Evolutionary conservation across 164 flowering plant genomes (phyloP).

Genomic region (Tetrastigma voinierianum): DNA sequence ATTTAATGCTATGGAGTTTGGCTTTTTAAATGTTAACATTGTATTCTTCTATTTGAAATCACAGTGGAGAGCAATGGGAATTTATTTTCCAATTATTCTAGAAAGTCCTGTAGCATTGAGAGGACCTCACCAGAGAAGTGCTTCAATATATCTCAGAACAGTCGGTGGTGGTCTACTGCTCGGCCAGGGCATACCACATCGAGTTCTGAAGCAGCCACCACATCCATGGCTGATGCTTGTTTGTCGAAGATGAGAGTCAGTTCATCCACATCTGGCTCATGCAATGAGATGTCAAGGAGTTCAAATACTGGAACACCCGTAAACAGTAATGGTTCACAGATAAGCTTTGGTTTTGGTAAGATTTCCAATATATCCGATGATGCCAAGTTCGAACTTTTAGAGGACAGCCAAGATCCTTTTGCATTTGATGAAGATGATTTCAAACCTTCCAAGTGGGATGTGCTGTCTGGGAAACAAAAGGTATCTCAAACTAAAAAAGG

Average conservation of each 20-base stretch:
- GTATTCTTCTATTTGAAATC: conserved; percentile 7
- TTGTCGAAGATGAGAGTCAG: conserved; percentile 31
- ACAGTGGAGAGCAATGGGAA: conserved; percentile 40
- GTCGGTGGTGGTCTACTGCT: conserved; percentile 25
- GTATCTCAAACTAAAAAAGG: conserved; percentile 30
- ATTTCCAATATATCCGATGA: conserved; percentile 22
- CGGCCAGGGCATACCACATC: conserved; percentile 27
- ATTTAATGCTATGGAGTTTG: not conserved
- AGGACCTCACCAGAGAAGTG: conserved; percentile 27
- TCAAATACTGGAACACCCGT: conserved; percentile 19
- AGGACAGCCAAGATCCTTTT: conserved; percentile 84
- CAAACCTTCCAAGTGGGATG: conserved; percentile 83
- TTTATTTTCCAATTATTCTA: conserved; percentile 30
- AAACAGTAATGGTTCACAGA: conserved; percentile 26
- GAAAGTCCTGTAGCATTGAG: conserved; percentile 25
- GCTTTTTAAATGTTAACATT: not conserved
- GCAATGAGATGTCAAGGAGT: conserved; percentile 33
- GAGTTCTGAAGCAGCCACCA: conserved; percentile 38
- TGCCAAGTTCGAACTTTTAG: conserved; percentile 22
- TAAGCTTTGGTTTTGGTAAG: conserved; percentile 22
- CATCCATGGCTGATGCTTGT: conserved; percentile 27
- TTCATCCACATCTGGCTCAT: conserved; percentile 47
- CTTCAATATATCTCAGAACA: conserved; percentile 31
- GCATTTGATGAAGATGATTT: conserved; percentile 84
- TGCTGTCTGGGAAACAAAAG: conserved; percentile 40